These are phyloP conservation scores for Eremothecium gossypii DNA, from an alignment of 1,139 yeast genomes.

Conservation along the genomic window DNA sequence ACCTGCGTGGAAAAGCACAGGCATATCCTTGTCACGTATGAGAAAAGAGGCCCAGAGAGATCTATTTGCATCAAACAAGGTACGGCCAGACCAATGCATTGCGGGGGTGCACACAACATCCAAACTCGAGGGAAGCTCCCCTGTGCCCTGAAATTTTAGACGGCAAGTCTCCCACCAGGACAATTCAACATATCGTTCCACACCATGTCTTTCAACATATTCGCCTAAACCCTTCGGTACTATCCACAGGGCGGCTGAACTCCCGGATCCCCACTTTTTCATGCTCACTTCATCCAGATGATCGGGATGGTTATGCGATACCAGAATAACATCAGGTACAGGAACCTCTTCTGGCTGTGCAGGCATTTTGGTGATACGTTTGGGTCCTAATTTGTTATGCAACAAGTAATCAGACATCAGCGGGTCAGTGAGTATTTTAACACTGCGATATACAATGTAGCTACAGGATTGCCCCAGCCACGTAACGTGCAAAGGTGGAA, in stretches of 20 bases:
- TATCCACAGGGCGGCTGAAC: conserved; percentile 50
- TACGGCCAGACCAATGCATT: conserved; percentile 96
- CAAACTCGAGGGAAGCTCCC: conserved; percentile 30
- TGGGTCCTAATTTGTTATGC: conserved; percentile 63
- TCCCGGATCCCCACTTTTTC: conserved; percentile 44
- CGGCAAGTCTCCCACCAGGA: conserved; percentile 83
- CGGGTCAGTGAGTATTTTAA: conserved; percentile 80
- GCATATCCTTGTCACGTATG: conserved; percentile 52
- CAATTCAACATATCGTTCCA: conserved; percentile 51
- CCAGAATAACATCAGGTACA: conserved; percentile 59
- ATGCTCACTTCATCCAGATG: conserved; percentile 66
- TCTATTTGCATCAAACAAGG: conserved; percentile 63
- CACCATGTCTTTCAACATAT: conserved; percentile 45
- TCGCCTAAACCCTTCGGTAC: conserved; percentile 73
- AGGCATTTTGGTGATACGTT: conserved; percentile 67
- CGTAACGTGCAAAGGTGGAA: conserved; percentile 38
- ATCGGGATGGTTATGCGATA: conserved; percentile 93
- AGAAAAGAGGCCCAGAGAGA: conserved; percentile 86
- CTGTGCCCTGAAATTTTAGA: conserved; percentile 28
- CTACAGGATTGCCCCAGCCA: conserved; percentile 95
- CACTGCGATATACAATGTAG: conserved; percentile 57
- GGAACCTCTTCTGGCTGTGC: conserved; percentile 56
- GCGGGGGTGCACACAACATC: conserved; percentile 81
- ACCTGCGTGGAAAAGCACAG: conserved; percentile 82
- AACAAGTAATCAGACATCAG: conserved; percentile 63